Percentiles rank a stretch among this genome's conserved stretches.
Evolutionary conservation across 2,329 filamentous ascomycete genomes (phyloP).

Genomic region (Rugonectria rugulosa): DNA sequence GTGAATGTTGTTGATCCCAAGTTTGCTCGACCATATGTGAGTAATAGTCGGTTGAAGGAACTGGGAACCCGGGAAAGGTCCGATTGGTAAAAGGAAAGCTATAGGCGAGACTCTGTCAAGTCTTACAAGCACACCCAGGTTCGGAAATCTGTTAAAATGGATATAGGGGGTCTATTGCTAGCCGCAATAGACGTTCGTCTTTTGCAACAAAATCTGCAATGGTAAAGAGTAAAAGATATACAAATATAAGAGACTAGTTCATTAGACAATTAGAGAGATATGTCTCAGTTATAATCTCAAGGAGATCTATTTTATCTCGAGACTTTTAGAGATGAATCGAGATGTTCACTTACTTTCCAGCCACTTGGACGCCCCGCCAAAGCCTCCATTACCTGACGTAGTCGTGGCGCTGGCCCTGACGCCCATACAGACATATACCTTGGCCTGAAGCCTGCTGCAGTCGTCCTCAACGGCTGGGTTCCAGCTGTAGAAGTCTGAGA

Average conservation of each 20-base stretch:
- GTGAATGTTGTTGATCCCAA: conserved; percentile 17
- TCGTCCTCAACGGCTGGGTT: neutral
- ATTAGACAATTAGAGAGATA: too few species aligned
- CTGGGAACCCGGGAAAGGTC: conserved; percentile 1
- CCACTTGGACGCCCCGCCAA: too few species aligned
- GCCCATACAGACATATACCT: neutral
- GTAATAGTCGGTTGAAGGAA: neutral
- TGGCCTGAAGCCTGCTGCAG: neutral
- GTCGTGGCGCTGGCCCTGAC: neutral
- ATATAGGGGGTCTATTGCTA: too few species aligned
- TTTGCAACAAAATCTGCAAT: too few species aligned
- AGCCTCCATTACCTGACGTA: neutral
- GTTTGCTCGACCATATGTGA: conserved; percentile 6
- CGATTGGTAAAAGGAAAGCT: neutral
- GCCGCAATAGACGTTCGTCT: too few species aligned
- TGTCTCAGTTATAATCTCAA: too few species aligned
- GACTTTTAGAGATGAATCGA: too few species aligned
- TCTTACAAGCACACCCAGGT: neutral
- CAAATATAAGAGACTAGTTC: too few species aligned
- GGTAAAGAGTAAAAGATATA: too few species aligned
- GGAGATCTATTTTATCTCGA: too few species aligned
- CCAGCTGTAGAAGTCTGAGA: neutral
- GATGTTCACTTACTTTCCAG: too few species aligned
- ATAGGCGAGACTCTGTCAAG: neutral
- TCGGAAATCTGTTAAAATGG: neutral